phyloP scores from a whole-genome alignment of 2,329 filamentous ascomycete genomes.

The Diplodia sapinea region DNA sequence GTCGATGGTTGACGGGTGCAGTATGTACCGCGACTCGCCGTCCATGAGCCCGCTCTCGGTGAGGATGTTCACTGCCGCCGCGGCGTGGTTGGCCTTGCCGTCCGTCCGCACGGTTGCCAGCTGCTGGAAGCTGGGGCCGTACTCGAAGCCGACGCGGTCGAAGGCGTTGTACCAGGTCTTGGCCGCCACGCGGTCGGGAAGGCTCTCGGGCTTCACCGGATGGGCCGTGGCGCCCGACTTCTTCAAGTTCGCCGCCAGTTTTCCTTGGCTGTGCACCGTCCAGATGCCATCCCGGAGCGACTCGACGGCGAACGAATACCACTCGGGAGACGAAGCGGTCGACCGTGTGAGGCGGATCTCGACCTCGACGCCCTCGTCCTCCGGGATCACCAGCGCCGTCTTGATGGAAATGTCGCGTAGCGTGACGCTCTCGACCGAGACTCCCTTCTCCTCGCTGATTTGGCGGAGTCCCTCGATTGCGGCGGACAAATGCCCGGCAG shows the following conservation, averaged over 20 bases:
- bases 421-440: too few species aligned
- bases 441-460: too few species aligned
- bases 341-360: neutral
- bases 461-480: too few species aligned
- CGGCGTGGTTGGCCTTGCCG: neutral
- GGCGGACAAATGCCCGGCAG: too few species aligned
- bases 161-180: constrained; percentile 10
- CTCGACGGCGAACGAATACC: neutral
- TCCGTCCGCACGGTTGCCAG: neutral
- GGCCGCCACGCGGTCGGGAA: neutral
- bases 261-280: neutral
- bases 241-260: neutral
- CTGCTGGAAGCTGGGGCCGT: constrained; percentile 16
- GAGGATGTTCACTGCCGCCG: neutral
- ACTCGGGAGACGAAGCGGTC: neutral
- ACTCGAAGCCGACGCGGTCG: constrained; percentile 15
- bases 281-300: neutral
- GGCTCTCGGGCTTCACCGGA: neutral
- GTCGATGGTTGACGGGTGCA: neutral
- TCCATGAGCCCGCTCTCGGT: neutral
- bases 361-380: neutral
- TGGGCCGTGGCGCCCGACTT: neutral
- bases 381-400: neutral
- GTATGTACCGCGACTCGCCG: neutral
- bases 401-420: too few species aligned